Percentiles rank a stretch among this genome's conserved stretches.
phyloP scores from a whole-genome alignment of 805 yeast species.

The Isabelozyma rhagii region DNA sequence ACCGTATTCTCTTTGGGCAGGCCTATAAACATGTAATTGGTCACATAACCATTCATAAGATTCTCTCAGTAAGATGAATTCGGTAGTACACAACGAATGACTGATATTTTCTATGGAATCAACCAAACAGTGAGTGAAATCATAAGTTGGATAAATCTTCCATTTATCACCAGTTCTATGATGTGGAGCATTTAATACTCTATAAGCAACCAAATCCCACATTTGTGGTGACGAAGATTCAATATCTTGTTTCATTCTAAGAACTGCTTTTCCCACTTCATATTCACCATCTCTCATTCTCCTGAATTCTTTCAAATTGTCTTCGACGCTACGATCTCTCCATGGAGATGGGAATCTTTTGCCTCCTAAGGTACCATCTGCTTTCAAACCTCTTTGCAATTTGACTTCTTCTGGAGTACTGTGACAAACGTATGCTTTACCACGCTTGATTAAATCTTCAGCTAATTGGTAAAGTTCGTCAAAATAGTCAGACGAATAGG shows the following conservation, averaged over 20 bases:
- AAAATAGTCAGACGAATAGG: constrained; percentile 95
- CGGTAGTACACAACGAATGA: constrained; percentile 95
- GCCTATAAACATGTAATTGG: constrained; percentile 89
- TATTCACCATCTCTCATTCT: constrained; percentile 89
- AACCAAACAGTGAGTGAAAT: constrained; percentile 97
- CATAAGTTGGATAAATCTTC: constrained; percentile 98
- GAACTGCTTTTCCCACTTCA: constrained; percentile 86
- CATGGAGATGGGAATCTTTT: constrained; percentile 81
- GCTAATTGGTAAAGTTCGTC: constrained; percentile 86
- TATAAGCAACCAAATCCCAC: constrained; percentile 99
- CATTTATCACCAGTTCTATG: constrained; percentile 96
- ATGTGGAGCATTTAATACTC: constrained; percentile 89
- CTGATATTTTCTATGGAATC: constrained; percentile 96
- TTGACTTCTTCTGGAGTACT: constrained; percentile 91
- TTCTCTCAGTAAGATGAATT: constrained; percentile 87
- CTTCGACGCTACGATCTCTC: constrained; percentile 68
- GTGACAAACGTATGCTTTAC: constrained; percentile 87
- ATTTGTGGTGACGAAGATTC: constrained; percentile 92
- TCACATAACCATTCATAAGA: constrained; percentile 99
- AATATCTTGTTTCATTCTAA: constrained; percentile 96
- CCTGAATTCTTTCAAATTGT: constrained; percentile 76
- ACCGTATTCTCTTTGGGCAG: constrained; percentile 98
- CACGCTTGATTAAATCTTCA: constrained; percentile 68
- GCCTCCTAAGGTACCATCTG: constrained; percentile 93
- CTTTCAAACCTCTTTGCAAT: constrained; percentile 83